phyloP scores from a whole-genome alignment of 2,329 filamentous ascomycete genomes.

The Paramyrothecium sp. region DNA sequence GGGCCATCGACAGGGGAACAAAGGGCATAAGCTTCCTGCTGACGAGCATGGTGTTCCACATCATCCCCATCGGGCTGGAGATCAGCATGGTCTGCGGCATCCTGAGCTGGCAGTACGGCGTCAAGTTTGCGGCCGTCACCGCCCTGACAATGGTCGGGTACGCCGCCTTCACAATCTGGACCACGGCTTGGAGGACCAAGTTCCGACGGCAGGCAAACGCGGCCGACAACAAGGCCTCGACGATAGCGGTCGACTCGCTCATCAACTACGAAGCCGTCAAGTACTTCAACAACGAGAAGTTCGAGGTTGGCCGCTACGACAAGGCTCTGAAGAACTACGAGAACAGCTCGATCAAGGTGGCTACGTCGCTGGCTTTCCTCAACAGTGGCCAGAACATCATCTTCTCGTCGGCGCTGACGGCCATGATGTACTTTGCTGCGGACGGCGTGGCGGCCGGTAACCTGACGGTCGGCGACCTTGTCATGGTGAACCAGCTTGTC shows the following conservation, averaged over 20 bases:
- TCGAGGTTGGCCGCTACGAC: slow-evolving; percentile 89
- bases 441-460: slow-evolving; percentile 79
- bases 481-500: slow-evolving; percentile 98
- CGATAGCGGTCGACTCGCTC: slow-evolving; percentile 90
- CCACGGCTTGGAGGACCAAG: slow-evolving; percentile 95
- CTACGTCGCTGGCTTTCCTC: slow-evolving; percentile 86
- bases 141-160: slow-evolving; percentile 89
- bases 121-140: slow-evolving; percentile 88
- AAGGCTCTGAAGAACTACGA: slow-evolving; percentile 83
- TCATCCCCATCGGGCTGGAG: slow-evolving; percentile 89
- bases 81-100: slow-evolving; percentile 96
- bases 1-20: slow-evolving; percentile 93
- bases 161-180: slow-evolving; percentile 94
- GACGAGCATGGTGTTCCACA: slow-evolving; percentile 98
- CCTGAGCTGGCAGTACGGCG: slow-evolving; percentile 91
- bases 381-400: slow-evolving; percentile 97
- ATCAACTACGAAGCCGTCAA: slow-evolving; percentile 99
- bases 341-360: slow-evolving; percentile 93
- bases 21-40: slow-evolving; percentile 98
- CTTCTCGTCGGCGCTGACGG: slow-evolving; percentile 88
- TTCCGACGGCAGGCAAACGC: slow-evolving; percentile 94
- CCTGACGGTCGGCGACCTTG: slow-evolving; percentile 90
- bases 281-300: slow-evolving; percentile 99
- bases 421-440: slow-evolving; percentile 97
- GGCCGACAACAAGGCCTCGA: slow-evolving; percentile 92